Percentiles rank a stretch among this genome's conserved stretches.
phyloP scores from a whole-genome alignment of 2,329 filamentous ascomycete genomes.

The Diaporthe citrichinensis region DNA sequence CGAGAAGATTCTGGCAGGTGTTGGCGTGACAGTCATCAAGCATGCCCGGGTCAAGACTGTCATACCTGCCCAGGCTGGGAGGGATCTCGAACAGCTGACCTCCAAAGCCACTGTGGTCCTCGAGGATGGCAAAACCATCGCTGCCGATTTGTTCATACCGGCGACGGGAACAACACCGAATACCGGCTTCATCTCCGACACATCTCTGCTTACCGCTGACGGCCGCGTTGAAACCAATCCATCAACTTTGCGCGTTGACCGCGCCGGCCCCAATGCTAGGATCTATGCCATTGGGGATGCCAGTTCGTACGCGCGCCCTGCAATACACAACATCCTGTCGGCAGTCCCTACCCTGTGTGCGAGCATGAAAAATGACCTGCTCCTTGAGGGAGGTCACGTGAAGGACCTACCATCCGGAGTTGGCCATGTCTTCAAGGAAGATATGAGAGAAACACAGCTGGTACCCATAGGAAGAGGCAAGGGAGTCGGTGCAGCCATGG shows the following conservation, averaged over 20 bases:
- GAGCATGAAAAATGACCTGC: conserved; percentile 65
- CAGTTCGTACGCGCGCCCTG: conserved; percentile 55
- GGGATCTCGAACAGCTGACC: conserved; percentile 42
- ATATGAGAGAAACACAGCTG: conserved; percentile 60
- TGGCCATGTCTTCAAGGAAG: conserved; percentile 57
- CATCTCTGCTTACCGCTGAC: conserved; percentile 45
- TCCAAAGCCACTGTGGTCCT: conserved; percentile 54
- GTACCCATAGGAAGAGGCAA: conserved; percentile 62
- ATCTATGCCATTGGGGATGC: conserved; percentile 65
- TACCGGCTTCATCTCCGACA: conserved; percentile 42
- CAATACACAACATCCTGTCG: conserved; percentile 57
- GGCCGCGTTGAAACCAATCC: conserved; percentile 56
- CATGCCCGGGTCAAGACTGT: conserved; percentile 55
- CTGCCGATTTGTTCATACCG: conserved; percentile 64
- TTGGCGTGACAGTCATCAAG: conserved; percentile 64
- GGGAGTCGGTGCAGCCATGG: conserved; percentile 61
- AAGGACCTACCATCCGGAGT: conserved; percentile 41
- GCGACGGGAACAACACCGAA: conserved; percentile 54
- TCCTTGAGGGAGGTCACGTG: conserved; percentile 50
- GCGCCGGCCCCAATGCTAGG: conserved; percentile 45
- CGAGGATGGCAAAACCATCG: conserved; percentile 54
- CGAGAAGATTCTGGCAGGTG: conserved; percentile 55
- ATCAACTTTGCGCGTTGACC: conserved; percentile 53
- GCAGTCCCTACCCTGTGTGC: conserved; percentile 59
- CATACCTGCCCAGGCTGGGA: conserved; percentile 49